Conservation (phyloP, 73 alveolate species). For the Uronychia setigera region DNA sequence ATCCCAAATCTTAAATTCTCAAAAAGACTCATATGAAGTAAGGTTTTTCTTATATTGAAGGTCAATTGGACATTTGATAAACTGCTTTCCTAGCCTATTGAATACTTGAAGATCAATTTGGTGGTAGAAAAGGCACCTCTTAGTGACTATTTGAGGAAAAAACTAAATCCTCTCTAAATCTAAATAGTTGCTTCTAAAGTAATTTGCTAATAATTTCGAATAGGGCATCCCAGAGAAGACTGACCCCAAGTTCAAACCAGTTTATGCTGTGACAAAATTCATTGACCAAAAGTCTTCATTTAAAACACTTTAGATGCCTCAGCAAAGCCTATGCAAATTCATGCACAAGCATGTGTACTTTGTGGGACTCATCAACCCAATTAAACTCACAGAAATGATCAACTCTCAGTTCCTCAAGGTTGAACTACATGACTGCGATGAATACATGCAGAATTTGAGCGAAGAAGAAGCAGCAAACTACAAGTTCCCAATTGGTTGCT, state of each 20-base stretch:
- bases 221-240: conserved; percentile 61
- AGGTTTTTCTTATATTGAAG: not conserved
- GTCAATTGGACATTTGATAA: conserved; percentile 53
- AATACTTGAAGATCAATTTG: conserved; percentile 46
- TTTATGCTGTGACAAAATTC: conserved; percentile 44
- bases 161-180: conserved; percentile 59
- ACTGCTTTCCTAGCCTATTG: conserved; percentile 33
- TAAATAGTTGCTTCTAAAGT: conserved; percentile 49
- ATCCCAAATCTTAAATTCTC: conserved; percentile 37
- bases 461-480: not conserved
- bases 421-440: conserved; percentile 76
- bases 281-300: conserved; percentile 45
- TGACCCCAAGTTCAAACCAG: conserved; percentile 64
- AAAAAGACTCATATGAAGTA: not conserved
- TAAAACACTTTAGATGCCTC: conserved; percentile 49
- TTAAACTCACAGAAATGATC: conserved; percentile 36
- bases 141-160: conserved; percentile 44
- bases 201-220: not conserved
- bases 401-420: conserved; percentile 46
- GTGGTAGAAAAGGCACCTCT: conserved; percentile 24
- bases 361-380: conserved; percentile 50
- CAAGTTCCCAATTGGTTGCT: conserved; percentile 51
- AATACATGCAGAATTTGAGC: conserved; percentile 19
- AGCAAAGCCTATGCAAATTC: conserved; percentile 43
- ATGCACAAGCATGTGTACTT: conserved; percentile 63